Percentiles rank a stretch among this genome's conserved stretches.
Conservation (phyloP, 2,329 filamentous ascomycete genomes). For the Chaetomiaceae sp. region DNA sequence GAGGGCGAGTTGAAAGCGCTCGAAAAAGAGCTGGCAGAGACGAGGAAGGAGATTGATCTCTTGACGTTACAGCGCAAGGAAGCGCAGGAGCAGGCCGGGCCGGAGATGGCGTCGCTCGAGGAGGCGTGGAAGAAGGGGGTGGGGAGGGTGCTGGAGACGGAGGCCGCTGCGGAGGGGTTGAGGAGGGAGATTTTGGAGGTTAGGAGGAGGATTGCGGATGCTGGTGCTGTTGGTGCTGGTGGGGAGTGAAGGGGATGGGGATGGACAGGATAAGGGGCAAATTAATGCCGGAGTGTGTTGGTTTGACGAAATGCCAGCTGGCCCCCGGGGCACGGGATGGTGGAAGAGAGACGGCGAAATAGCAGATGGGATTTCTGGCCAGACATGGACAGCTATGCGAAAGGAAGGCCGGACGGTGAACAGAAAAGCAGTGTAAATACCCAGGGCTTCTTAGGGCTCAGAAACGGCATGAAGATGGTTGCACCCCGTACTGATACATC, state of each 20-base stretch:
- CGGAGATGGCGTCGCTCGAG: slow-evolving; percentile 66
- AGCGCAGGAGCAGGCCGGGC: slow-evolving; percentile 65
- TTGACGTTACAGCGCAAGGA: slow-evolving; percentile 66
- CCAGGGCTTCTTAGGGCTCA: not conserved
- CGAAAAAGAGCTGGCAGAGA: slow-evolving; percentile 69
- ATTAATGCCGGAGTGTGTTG: no score
- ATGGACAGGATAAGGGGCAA: not conserved
- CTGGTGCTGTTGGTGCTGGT: no score
- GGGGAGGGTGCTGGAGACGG: slow-evolving; percentile 75
- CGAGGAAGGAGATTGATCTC: slow-evolving; percentile 65
- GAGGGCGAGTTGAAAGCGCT: slow-evolving; percentile 66
- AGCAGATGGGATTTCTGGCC: not conserved
- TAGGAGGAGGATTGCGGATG: slow-evolving; percentile 44
- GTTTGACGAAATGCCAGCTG: no score
- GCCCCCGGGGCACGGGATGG: no score
- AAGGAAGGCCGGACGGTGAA: no score
- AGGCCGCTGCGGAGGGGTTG: slow-evolving; percentile 74
- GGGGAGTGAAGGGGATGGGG: not conserved
- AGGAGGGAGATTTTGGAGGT: slow-evolving; percentile 62
- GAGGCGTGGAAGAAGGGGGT: slow-evolving; percentile 76
- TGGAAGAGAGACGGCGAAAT: not conserved
- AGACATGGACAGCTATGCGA: no score
- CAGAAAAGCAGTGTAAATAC: no score
- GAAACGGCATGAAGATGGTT: not conserved
- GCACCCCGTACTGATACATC: slow-evolving; percentile 14